Base-by-base conservation (phyloP, 768 basidiomycete genomes). In the Russula emetica region DNA sequence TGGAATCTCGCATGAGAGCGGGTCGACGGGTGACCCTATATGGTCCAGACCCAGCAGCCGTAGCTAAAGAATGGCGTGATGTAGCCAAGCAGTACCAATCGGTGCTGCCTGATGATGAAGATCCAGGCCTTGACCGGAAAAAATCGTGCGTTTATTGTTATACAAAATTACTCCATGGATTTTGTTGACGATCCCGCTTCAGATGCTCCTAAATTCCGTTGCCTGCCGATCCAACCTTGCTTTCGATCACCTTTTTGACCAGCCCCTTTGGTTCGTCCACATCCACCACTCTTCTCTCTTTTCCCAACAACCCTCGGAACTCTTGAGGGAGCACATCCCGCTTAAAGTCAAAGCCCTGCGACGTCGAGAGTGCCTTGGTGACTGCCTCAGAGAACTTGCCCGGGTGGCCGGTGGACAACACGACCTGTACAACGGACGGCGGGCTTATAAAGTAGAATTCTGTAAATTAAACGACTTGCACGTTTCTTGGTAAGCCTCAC, bases 361-460 rank as follows among this genome's bases (percentile, higher is more conserved):
- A 75, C 11, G 71, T 70, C 18, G 78, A 72, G 11, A 98, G 80
- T 0, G 94, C 94, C 24, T 79, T 81, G 13, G 91, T 89, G 51
- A 98, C 97, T 2, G 96, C 95, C 54, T 90, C 90, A 10, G 90
- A 89, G 78, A 99, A 99, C 74, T 98, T 98, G 65, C 94, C 94
- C 6, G 97, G 96, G 72, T 98, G 96, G 0, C 96, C 96, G 0
- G 97, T 98, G 2, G 95, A 92, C 28, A 98, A 85, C 28, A 94
- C 81, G 58, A 98, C 79, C 75, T 94, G 93, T 57, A 81, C 73
- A 0, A 79, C 77, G 11, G 76, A 72, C 2, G 78, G 69, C 9
- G 82, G 60, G 71, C 85, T 90, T 70, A n/a, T 59, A 10, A 30
- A 36, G n/a, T 1, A 30, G 13, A 40, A 24, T 44, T 54, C 16